A percentile compares a stretch with the other conserved stretches of the same genome.
These are phyloP conservation scores for Euphorbia lathyris DNA, from an alignment of 345 rosid genomes.

Conservation along the genomic window DNA sequence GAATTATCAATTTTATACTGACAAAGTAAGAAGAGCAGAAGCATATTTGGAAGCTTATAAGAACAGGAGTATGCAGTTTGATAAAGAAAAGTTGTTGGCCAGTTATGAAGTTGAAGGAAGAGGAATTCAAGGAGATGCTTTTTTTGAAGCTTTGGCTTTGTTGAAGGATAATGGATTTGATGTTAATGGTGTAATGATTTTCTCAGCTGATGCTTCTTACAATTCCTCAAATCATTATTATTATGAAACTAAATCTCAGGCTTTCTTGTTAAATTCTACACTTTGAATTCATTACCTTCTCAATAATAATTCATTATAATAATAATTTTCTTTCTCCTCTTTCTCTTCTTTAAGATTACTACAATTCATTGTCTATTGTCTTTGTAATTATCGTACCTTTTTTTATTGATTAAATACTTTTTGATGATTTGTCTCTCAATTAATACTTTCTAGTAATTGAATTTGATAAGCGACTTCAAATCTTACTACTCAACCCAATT, in stretches of 20 bases:
- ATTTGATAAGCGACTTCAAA: too few species aligned
- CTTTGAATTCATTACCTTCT: not conserved
- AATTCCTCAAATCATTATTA: constrained; percentile 20
- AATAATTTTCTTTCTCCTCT: too few species aligned
- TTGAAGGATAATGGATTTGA: constrained; percentile 36
- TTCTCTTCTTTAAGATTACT: too few species aligned
- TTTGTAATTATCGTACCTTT: too few species aligned
- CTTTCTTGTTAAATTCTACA: constrained; percentile 47
- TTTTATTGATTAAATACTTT: too few species aligned
- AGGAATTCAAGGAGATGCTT: constrained; percentile 60
- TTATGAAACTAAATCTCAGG: constrained; percentile 54
- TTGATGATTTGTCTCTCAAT: too few species aligned
- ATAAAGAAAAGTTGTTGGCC: constrained; percentile 39
- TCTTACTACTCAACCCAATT: too few species aligned
- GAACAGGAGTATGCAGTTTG: constrained; percentile 34
- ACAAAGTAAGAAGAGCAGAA: constrained; percentile 32
- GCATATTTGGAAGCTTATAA: constrained; percentile 36
- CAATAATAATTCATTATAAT: too few species aligned
- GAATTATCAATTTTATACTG: constrained; percentile 54
- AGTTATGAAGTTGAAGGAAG: constrained; percentile 58
- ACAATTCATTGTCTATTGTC: too few species aligned
- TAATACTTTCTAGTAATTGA: too few species aligned
- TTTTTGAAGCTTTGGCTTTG: constrained; percentile 43
- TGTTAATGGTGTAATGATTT: constrained; percentile 58
- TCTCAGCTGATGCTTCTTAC: constrained; percentile 48